Evolutionary conservation across 306 rosid species (phyloP).

Genomic region (Luffa acutangula): DNA sequence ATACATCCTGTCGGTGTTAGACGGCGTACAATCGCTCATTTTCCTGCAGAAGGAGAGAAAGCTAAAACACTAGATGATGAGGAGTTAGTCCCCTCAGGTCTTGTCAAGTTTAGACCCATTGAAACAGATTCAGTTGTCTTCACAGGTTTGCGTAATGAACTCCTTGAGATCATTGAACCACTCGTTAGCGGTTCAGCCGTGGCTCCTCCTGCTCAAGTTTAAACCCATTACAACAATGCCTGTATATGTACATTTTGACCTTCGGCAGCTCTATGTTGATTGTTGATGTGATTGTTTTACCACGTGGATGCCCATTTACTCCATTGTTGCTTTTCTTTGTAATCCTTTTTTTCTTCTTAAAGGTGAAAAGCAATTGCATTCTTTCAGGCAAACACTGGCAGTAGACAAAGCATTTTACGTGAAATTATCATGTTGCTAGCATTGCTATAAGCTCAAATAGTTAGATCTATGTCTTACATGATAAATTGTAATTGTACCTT

Average conservation of each 20-base stretch:
- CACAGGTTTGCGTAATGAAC: conserved; percentile 74
- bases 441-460: too few relatives aligned
- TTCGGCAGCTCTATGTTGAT: not conserved
- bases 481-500: too few relatives aligned
- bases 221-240: not conserved
- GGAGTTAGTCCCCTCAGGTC: conserved; percentile 84
- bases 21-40: conserved; percentile 61
- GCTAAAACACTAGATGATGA: conserved; percentile 62
- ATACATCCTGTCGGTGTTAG: conserved; percentile 56
- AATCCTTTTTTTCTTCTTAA: not conserved
- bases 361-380: not conserved
- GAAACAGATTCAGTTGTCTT: conserved; percentile 83
- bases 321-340: not conserved
- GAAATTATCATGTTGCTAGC: too few relatives aligned
- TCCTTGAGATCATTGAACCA: conserved; percentile 82
- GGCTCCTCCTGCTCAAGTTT: conserved; percentile 22
- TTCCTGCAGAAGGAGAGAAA: conserved; percentile 40
- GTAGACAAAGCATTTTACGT: too few relatives aligned
- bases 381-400: too few relatives aligned
- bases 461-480: too few relatives aligned
- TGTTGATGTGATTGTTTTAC: not conserved
- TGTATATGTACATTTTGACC: not conserved
- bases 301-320: not conserved
- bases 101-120: conserved; percentile 72
- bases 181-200: conserved; percentile 38